Percentiles rank a stretch among this genome's conserved stretches.
These are phyloP conservation scores for Paramyrothecium sp. DNA, from an alignment of 2,329 filamentous ascomycete species.

Conservation along the genomic window DNA sequence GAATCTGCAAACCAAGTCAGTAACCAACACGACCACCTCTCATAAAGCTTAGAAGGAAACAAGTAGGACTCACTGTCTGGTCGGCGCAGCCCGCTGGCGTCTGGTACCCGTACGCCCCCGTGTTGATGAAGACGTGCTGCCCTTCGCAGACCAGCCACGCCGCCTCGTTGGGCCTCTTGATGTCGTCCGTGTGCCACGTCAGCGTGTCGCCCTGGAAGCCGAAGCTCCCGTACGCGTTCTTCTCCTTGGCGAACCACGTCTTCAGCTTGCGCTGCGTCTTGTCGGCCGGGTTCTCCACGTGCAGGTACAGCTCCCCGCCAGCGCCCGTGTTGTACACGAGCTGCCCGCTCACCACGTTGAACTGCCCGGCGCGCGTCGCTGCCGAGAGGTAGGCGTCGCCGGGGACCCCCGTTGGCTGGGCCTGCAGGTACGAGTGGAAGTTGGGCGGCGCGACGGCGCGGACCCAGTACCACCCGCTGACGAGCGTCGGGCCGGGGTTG, in stretches of 20 bases:
- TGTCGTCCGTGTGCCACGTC: constrained; percentile 47
- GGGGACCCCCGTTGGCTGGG: constrained; percentile 37
- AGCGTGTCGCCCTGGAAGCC: constrained; percentile 57
- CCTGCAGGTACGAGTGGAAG: constrained; percentile 55
- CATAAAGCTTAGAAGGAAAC: background rate
- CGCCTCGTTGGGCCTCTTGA: constrained; percentile 51
- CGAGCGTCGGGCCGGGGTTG: constrained; percentile 33
- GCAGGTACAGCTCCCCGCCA: constrained; percentile 38
- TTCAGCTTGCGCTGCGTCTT: constrained; percentile 45
- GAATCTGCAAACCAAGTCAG: background rate
- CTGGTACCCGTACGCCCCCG: constrained; percentile 57
- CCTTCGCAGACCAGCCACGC: constrained; percentile 59
- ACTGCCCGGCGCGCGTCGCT: constrained; percentile 55
- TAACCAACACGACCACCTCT: background rate
- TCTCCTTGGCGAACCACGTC: constrained; percentile 47
- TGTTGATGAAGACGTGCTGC: constrained; percentile 54
- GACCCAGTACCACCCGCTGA: constrained; percentile 54
- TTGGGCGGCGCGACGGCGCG: constrained; percentile 56
- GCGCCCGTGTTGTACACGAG: constrained; percentile 48
- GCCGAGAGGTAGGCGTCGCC: constrained; percentile 50
- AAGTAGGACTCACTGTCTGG: constrained; percentile 46
- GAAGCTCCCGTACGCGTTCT: constrained; percentile 56
- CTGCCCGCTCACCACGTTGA: constrained; percentile 54
- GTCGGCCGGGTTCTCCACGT: constrained; percentile 44
- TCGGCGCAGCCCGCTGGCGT: constrained; percentile 58